A percentile compares a stretch with the other conserved stretches of the same genome.
phyloP scores from a whole-genome alignment of 2,329 filamentous ascomycete genomes.

The Aureobasidium sp. region DNA sequence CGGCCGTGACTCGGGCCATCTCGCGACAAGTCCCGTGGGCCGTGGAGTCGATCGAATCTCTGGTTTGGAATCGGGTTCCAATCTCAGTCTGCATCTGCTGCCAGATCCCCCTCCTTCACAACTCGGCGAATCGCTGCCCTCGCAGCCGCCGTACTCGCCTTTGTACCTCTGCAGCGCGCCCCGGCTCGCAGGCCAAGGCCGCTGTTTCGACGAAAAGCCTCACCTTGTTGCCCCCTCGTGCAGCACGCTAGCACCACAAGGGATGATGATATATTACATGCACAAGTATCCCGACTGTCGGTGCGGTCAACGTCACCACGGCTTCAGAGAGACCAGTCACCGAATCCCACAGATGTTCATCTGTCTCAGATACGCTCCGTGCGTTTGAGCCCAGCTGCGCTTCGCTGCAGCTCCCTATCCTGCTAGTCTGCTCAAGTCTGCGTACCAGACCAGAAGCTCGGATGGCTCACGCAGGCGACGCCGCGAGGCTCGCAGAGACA shows the following conservation, averaged over 20 bases:
- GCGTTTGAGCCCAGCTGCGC: neutral
- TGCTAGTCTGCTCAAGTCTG: neutral
- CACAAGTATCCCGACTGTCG: neutral
- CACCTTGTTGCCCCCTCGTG: slow-evolving; percentile 4
- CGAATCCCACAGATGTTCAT: neutral
- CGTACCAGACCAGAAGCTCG: slow-evolving; percentile 1
- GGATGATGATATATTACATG: slow-evolving; percentile 15
- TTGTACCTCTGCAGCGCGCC: slow-evolving; percentile 6
- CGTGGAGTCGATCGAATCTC: slow-evolving; percentile 13
- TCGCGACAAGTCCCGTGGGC: slow-evolving; percentile 1
- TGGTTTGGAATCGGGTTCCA: neutral
- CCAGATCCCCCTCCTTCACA: slow-evolving; percentile 1
- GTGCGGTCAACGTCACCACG: slow-evolving; percentile 5
- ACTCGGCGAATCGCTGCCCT: slow-evolving; percentile 1
- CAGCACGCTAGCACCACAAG: neutral
- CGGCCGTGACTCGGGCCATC: neutral
- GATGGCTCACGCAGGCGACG: slow-evolving; percentile 2
- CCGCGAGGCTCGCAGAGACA: slow-evolving; percentile 1
- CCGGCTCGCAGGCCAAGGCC: slow-evolving; percentile 1
- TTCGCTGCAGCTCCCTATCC: slow-evolving; percentile 2
- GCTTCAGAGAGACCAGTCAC: neutral
- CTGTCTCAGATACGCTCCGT: slow-evolving; percentile 12
- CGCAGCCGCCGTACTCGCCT: neutral
- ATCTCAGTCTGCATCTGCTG: slow-evolving; percentile 13
- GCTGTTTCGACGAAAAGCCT: neutral